phyloP scores from a whole-genome alignment of 495 filamentous ascomycete genomes.

The Penicillium paxilli region DNA sequence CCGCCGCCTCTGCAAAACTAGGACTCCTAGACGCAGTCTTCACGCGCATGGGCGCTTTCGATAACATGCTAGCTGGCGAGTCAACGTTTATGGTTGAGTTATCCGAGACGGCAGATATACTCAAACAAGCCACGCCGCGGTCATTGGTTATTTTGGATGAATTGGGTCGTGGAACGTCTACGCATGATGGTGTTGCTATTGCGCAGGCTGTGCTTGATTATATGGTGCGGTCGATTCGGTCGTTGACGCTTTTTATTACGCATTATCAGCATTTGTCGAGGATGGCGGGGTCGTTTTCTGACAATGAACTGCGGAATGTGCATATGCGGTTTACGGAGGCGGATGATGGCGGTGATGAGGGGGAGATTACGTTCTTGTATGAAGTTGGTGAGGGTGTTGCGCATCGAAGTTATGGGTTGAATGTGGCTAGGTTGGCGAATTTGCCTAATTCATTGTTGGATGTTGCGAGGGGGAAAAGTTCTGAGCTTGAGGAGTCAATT shows the following conservation, averaged over 20 bases:
- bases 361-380: conserved; percentile 82
- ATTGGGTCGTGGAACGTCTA: conserved; percentile 86
- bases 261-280: conserved; percentile 87
- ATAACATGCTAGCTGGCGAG: conserved; percentile 95
- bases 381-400: conserved; percentile 85
- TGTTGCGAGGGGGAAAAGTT: conserved; percentile 74
- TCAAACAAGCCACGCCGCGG: conserved; percentile 79
- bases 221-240: conserved; percentile 70
- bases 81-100: conserved; percentile 98
- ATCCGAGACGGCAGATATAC: conserved; percentile 84
- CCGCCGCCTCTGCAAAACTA: conserved; percentile 69
- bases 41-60: conserved; percentile 94
- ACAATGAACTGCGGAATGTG: conserved; percentile 66
- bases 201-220: conserved; percentile 87
- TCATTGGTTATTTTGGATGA: conserved; percentile 93
- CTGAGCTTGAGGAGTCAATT: conserved; percentile 75
- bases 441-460: conserved; percentile 75
- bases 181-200: conserved; percentile 95
- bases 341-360: conserved; percentile 35
- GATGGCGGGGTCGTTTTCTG: conserved; percentile 65
- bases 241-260: conserved; percentile 90
- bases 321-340: conserved; percentile 79
- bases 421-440: conserved; percentile 85
- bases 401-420: conserved; percentile 90
- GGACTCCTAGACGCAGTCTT: conserved; percentile 90